Base-by-base conservation (phyloP, 192 early-diverging fungal genomes). In the Backusella westeae region DNA sequence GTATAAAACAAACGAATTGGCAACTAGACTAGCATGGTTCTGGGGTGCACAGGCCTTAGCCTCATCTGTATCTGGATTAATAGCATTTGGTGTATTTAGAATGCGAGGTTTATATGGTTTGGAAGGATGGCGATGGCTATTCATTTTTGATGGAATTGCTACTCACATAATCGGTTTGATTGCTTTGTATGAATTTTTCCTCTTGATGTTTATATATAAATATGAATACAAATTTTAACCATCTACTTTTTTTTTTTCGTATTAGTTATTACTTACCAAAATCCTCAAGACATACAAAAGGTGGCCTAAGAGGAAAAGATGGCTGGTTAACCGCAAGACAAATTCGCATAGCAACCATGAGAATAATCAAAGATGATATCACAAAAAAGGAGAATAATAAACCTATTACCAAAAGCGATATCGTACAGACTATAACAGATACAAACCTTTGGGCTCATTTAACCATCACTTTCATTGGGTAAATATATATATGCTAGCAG, bases 81-180 rank as follows among this genome's bases (percentile, higher is more conserved):
- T 92, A 36, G 78, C 91, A 5, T 91, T 84, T 69, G 89, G 83
- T 38, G 83, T 92, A 69, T 80, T 90, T 14, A 85, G 85, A n/a
- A 69, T 92, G 73, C 78, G 84, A 4, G 87, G 89, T 9, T 69
- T 81, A 21, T 79, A 68, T 72, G 88, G 84, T 39, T 72, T 89
- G 1, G 72, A 81, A 14, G 91, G 88, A 8, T 92, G 91, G 91
- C 82, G 85, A 34, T 92, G 91, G 91, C 66, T 91, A n/a, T 91
- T 91, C 79, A 32, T 88, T 34, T 75, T 92, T 52, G 91, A 91
- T 44, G 91, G 90, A 17, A 42, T 88, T 34, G 82, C 84, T n/a
- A 91, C 91, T 0, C 74, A 85, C 14, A 44, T 88, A 21, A 56
- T 89, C 23, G 88, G 86, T 9, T 39, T 87, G 35, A 21, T 87